A percentile compares a stretch with the other conserved stretches of the same genome.
Conservation (phyloP, 1,284 basidiomycete species). For the Ustilago curta region DNA sequence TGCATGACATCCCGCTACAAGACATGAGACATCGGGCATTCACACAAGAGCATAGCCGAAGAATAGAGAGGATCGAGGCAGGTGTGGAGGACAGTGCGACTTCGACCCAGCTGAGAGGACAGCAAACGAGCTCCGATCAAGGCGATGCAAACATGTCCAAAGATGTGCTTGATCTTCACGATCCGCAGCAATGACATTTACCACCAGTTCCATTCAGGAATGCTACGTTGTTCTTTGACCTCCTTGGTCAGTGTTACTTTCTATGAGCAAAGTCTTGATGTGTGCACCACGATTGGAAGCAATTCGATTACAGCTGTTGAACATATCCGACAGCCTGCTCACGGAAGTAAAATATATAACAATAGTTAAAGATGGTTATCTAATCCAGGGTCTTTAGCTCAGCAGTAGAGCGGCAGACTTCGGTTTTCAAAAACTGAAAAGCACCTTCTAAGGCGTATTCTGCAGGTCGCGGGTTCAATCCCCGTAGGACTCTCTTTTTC, state of each 20-base stretch:
- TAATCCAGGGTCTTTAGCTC: conserved; percentile 59
- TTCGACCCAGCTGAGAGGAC: background rate
- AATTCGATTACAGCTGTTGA: background rate
- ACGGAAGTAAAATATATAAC: too few relatives aligned
- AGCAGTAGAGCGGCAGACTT: conserved; percentile 60
- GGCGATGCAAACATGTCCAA: too few relatives aligned
- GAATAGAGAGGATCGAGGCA: background rate
- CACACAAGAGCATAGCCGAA: background rate
- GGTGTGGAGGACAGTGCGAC: background rate
- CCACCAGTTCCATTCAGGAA: too few relatives aligned
- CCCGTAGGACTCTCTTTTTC: conserved; percentile 49
- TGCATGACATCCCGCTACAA: background rate
- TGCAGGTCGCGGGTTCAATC: conserved; percentile 59
- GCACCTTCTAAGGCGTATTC: conserved; percentile 17
- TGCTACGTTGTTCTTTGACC: too few relatives aligned
- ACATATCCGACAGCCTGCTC: too few relatives aligned
- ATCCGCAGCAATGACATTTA: background rate
- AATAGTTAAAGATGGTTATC: too few relatives aligned
- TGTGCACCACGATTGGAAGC: background rate
- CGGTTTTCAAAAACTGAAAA: conserved; percentile 24
- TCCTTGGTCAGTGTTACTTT: background rate
- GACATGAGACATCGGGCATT: background rate
- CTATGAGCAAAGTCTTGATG: background rate
- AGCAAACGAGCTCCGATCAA: background rate
- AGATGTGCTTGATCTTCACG: background rate